phyloP scores from a whole-genome alignment of 768 basidiomycete genomes.

The Termitomyces sp. region DNA sequence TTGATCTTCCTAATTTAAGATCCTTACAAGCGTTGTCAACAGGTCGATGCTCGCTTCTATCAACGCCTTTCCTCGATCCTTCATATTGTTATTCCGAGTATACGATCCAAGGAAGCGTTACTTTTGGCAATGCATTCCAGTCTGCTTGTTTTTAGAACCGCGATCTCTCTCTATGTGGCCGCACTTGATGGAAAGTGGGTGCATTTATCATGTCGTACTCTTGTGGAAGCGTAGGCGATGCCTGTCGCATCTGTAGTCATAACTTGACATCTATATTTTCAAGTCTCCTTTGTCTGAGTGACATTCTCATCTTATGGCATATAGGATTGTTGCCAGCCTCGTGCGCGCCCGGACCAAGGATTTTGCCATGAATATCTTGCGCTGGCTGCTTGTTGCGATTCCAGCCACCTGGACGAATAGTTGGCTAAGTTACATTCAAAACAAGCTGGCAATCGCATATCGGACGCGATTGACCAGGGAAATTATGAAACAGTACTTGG shows the following conservation, averaged over 20 bases:
- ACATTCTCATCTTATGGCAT: neutral
- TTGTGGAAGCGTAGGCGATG: neutral
- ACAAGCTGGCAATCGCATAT: constrained; percentile 87
- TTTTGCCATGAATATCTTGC: constrained; percentile 81
- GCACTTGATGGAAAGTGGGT: constrained; percentile 86
- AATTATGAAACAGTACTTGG: constrained; percentile 82
- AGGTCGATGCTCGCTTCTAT: constrained; percentile 94
- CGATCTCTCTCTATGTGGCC: constrained; percentile 91
- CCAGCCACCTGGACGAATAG: constrained; percentile 93
- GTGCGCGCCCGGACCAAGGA: constrained; percentile 77
- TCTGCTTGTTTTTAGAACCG: constrained; percentile 84
- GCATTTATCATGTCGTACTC: neutral
- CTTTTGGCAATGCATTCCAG: constrained; percentile 86
- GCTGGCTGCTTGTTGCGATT: constrained; percentile 89
- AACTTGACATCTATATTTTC: neutral
- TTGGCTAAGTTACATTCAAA: constrained; percentile 91
- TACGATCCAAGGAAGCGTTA: constrained; percentile 82
- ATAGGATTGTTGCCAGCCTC: constrained; percentile 89
- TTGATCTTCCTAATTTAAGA: neutral
- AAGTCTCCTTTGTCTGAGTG: neutral
- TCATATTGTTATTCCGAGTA: constrained; percentile 81
- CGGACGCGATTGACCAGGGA: constrained; percentile 80
- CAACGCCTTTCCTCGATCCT: constrained; percentile 71
- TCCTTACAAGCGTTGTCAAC: constrained; percentile 3
- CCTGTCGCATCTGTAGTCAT: neutral